Percentiles rank a stretch among this genome's conserved stretches.
Evolutionary conservation across 352 stramenopile genomes (phyloP).

Genomic region (Aphanomyces astaci): DNA sequence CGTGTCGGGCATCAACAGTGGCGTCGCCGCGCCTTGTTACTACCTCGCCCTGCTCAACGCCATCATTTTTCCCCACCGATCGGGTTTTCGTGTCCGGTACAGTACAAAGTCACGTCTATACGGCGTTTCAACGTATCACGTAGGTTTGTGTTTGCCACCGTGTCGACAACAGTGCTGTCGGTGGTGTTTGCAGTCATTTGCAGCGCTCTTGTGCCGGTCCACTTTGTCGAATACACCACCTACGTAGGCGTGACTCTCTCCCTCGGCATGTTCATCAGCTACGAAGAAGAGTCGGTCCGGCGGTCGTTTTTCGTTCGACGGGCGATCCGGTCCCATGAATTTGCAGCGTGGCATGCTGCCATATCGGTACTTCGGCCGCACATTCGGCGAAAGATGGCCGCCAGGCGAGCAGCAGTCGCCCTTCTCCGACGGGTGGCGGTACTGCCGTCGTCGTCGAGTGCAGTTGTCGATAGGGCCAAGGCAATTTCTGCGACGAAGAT

Average conservation of each 20-base stretch:
- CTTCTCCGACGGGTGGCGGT: not conserved
- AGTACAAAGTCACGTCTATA: too few relatives aligned
- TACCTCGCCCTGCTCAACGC: slow-evolving; percentile 40
- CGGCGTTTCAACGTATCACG: not conserved
- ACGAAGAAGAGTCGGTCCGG: slow-evolving; percentile 43
- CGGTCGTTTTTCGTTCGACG: slow-evolving; percentile 41
- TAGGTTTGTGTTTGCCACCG: slow-evolving; percentile 32
- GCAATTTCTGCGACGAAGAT: not conserved
- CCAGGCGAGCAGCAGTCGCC: not conserved
- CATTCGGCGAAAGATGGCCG: not conserved
- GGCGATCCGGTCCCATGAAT: slow-evolving; percentile 35
- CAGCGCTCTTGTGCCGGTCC: not conserved
- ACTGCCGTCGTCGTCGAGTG: not conserved
- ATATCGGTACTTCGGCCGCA: not conserved
- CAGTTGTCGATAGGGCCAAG: not conserved
- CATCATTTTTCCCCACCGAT: slow-evolving; percentile 38
- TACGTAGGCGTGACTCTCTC: slow-evolving; percentile 33
- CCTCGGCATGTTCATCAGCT: slow-evolving; percentile 41
- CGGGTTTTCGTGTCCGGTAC: slow-evolving; percentile 34
- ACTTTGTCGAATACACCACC: slow-evolving; percentile 26
- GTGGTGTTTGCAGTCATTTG: slow-evolving; percentile 19
- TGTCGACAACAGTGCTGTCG: slow-evolving; percentile 18
- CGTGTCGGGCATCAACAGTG: not conserved
- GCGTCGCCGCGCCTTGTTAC: slow-evolving; percentile 32
- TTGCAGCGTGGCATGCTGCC: slow-evolving; percentile 19